phyloP scores from a whole-genome alignment of 2,329 filamentous ascomycete species.

The Lecanicillium sp. region DNA sequence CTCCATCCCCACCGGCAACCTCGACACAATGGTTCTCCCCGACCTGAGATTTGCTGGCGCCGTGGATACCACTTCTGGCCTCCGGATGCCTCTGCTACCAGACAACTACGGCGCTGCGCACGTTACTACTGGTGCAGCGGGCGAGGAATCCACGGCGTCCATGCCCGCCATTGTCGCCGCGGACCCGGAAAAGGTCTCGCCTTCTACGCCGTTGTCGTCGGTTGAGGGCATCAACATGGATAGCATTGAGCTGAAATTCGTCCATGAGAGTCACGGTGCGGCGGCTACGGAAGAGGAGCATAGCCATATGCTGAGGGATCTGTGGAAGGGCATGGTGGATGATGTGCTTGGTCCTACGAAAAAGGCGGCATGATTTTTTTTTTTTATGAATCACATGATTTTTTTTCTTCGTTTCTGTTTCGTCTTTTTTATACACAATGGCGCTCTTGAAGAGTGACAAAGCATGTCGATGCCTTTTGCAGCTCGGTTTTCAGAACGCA shows the following conservation, averaged over 20 bases:
- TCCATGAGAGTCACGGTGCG: conserved; percentile 21
- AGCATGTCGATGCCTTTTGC: too few relatives aligned
- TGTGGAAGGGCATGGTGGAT: conserved; percentile 51
- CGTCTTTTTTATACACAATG: too few relatives aligned
- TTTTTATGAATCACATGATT: background rate
- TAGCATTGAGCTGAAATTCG: conserved; percentile 46
- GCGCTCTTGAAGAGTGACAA: too few relatives aligned
- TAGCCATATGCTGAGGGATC: conserved; percentile 40
- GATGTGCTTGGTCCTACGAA: conserved; percentile 26
- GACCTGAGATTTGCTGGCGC: conserved; percentile 23
- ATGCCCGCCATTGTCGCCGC: conserved; percentile 43
- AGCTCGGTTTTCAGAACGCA: too few relatives aligned
- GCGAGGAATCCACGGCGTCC: conserved; percentile 9
- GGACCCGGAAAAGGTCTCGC: conserved; percentile 43
- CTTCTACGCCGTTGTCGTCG: conserved; percentile 44
- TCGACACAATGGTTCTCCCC: conserved; percentile 48
- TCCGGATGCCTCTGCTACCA: conserved; percentile 52
- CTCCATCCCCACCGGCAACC: conserved; percentile 27
- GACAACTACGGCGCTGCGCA: conserved; percentile 45
- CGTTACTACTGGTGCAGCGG: conserved; percentile 28
- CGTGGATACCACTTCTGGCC: conserved; percentile 25
- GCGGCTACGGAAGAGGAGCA: conserved; percentile 15
- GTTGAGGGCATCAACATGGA: conserved; percentile 51
- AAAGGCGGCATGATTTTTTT: background rate
- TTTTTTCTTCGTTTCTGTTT: background rate